Evolutionary conservation across 257 asterid genomes (phyloP).

Genomic region (Nicotiana undulata): DNA sequence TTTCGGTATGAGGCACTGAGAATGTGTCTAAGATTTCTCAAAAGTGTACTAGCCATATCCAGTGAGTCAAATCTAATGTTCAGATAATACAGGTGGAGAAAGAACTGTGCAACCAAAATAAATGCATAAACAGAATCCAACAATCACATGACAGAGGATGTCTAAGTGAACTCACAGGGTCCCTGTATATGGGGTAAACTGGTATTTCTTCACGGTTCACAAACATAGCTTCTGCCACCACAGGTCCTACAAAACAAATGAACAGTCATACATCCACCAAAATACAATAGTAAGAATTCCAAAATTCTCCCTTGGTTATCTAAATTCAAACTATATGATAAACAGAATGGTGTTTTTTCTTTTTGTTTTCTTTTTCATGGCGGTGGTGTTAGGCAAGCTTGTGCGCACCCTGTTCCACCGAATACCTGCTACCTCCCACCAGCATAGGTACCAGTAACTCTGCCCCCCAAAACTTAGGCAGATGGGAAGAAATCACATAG

Average conservation of each 20-base stretch:
- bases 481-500: too few species aligned
- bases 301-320: neutral
- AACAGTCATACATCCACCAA: neutral
- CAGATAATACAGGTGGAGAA: neutral
- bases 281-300: neutral
- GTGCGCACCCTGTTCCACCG: too few species aligned
- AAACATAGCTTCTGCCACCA: conserved; percentile 96
- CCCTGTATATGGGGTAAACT: conserved; percentile 85
- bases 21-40: neutral
- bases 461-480: too few species aligned
- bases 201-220: conserved; percentile 94
- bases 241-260: conserved; percentile 57
- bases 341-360: neutral
- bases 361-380: too few species aligned
- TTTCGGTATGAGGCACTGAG: neutral
- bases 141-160: neutral
- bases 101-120: neutral
- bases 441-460: too few species aligned
- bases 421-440: too few species aligned
- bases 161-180: conserved; percentile 60
- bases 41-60: neutral
- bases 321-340: neutral
- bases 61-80: neutral
- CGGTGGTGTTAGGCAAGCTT: too few species aligned
- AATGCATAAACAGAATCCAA: neutral